Base-by-base conservation (phyloP, 805 yeast genomes). In the Clavispora fructus region DNA sequence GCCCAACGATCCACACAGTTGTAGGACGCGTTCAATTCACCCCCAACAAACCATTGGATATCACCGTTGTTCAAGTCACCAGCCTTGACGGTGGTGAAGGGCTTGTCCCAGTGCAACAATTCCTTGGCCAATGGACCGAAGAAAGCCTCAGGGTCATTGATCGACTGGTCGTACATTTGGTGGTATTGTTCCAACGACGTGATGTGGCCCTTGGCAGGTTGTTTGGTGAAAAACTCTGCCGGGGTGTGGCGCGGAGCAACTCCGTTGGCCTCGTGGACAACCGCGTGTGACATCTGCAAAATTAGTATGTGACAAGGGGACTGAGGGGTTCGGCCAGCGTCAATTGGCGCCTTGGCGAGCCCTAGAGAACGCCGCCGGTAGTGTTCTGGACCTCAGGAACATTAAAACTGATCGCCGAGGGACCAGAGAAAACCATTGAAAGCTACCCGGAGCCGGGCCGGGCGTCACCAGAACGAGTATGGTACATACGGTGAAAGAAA, bases 1-100 rank as follows among this genome's bases (percentile, higher is more conserved):
- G 95, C 95, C 65, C 85, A 86, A 65, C 94, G 77, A 67, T 87
- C 95, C 44, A 87, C 87, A 75, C 87, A 80, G 65, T 87, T 87
- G 70, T 80, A 87, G 43, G 82, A 77, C 14, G 95, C 95, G 59
- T 87, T 87, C 61, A 87, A 69, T 62, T 85, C 81, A 51, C 95
- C 95, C 47, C 83, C 85, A 28, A 85, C 65, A 62, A 87, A 87
- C 94, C 94, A 87, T 30, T 87, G 79, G 17, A 83, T 49, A 35
- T 52, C 58, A 38, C 77, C 77, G 51, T 77, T 61, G 51, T 68
- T 64, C 56, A 72, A 71, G 64, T 80, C 79, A 45, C 75, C 69
- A 53, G 75, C 63, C 49, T 75, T 65, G 60, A 66, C 55, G 59
- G 67, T 57, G 43, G 73, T 72, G 59, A 81, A 82, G 10, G 75